Conservation (phyloP, 192 early-diverging fungal species). For the Globomyces pollinis-pini region DNA sequence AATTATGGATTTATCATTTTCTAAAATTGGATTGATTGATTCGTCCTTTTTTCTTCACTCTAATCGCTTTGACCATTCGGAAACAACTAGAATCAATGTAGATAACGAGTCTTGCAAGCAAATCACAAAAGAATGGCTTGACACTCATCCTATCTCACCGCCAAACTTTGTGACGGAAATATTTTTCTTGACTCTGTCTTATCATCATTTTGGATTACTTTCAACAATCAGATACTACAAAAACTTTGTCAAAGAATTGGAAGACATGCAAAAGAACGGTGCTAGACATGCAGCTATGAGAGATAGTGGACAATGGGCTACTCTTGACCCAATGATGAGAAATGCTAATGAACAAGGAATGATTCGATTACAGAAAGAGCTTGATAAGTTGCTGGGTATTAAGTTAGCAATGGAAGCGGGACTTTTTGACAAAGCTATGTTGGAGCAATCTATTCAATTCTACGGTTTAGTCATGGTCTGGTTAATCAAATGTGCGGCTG, state of each 20-base stretch:
- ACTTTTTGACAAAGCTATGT: constrained; percentile 62
- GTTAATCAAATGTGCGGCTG: constrained; percentile 42
- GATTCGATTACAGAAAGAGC: constrained; percentile 40
- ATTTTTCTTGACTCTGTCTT: constrained; percentile 71
- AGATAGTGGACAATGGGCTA: constrained; percentile 30
- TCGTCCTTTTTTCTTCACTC: constrained; percentile 58
- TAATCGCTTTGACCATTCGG: constrained; percentile 47
- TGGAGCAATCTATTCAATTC: constrained; percentile 64
- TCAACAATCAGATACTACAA: constrained; percentile 62
- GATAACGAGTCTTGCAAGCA: constrained; percentile 59
- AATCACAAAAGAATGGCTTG: constrained; percentile 38
- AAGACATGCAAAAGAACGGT: constrained; percentile 63
- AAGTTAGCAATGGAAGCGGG: constrained; percentile 68
- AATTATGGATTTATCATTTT: constrained; percentile 66
- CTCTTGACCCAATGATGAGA: neutral
- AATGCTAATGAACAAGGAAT: constrained; percentile 14
- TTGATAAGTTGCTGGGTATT: constrained; percentile 60
- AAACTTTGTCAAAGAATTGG: constrained; percentile 56
- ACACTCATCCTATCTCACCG: constrained; percentile 6
- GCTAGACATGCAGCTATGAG: constrained; percentile 52
- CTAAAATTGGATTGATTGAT: constrained; percentile 74
- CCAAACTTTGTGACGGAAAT: constrained; percentile 85
- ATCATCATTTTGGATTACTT: constrained; percentile 75
- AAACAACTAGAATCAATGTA: constrained; percentile 74
- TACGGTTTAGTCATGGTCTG: constrained; percentile 88